Conservation (phyloP, 805 yeast genomes). For the Brettanomyces sp. region DNA sequence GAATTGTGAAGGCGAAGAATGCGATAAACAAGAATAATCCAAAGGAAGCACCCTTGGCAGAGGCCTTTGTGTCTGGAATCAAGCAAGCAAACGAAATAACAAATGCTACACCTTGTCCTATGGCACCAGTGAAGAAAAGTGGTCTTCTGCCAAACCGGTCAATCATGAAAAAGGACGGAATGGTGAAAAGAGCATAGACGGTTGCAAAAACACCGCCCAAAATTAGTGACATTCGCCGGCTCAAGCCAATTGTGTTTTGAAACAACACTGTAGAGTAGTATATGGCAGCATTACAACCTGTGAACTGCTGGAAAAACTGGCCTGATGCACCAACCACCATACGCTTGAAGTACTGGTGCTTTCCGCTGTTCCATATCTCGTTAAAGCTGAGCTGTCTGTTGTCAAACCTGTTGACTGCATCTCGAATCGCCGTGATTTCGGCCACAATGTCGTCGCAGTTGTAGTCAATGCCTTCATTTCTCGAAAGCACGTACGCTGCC, state of each 20-base stretch:
- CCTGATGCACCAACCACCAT: slow-evolving; percentile 54
- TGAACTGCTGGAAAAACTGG: slow-evolving; percentile 63
- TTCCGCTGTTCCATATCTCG: slow-evolving; percentile 32
- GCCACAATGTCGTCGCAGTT: slow-evolving; percentile 17
- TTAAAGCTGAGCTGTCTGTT: slow-evolving; percentile 31
- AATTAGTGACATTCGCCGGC: slow-evolving; percentile 44
- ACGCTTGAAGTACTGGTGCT: slow-evolving; percentile 53
- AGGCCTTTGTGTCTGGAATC: slow-evolving; percentile 27
- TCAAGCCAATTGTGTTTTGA: slow-evolving; percentile 39
- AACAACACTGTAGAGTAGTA: slow-evolving; percentile 54
- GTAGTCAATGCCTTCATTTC: slow-evolving; percentile 28
- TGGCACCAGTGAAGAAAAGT: slow-evolving; percentile 32
- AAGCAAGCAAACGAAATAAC: slow-evolving; percentile 42
- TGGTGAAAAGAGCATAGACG: slow-evolving; percentile 49
- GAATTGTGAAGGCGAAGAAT: slow-evolving; percentile 42
- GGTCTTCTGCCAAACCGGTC: slow-evolving; percentile 65
- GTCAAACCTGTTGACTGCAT: slow-evolving; percentile 24
- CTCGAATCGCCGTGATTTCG: slow-evolving; percentile 22
- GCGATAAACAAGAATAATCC: slow-evolving; percentile 51
- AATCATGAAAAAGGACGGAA: slow-evolving; percentile 51
- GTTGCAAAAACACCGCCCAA: slow-evolving; percentile 61
- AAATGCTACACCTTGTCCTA: slow-evolving; percentile 41
- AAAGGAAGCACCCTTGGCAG: slow-evolving; percentile 61
- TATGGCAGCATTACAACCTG: slow-evolving; percentile 65
- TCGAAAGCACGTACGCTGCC: slow-evolving; percentile 37